Evolutionary conservation across 495 filamentous ascomycete genomes (phyloP).

Genomic region (Penicillium dipodomyicola): DNA sequence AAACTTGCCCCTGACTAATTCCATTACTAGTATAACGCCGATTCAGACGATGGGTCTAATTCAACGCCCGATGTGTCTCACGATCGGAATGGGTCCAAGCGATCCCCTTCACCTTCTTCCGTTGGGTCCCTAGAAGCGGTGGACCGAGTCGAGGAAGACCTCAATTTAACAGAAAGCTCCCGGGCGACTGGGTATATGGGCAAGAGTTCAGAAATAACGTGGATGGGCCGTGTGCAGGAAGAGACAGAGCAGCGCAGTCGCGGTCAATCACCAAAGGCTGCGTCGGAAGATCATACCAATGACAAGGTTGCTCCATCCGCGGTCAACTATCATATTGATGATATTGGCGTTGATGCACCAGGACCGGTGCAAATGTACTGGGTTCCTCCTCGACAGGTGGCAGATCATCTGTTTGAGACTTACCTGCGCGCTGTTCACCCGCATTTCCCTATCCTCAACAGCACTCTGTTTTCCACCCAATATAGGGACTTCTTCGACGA

Average conservation of each 20-base stretch:
- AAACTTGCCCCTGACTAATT: neutral
- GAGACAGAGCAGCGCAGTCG: constrained; percentile 21
- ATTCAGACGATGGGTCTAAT: constrained; percentile 6
- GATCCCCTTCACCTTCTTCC: constrained; percentile 37
- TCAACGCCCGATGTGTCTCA: neutral
- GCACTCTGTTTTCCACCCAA: constrained; percentile 34
- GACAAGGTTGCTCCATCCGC: constrained; percentile 24
- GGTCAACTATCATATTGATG: constrained; percentile 56
- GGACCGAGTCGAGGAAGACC: constrained; percentile 57
- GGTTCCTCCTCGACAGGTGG: constrained; percentile 48
- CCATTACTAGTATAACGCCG: neutral
- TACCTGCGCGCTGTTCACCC: constrained; percentile 56
- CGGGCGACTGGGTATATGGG: constrained; percentile 56
- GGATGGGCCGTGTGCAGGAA: constrained; percentile 47
- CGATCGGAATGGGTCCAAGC: neutral
- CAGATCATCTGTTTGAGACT: constrained; percentile 49
- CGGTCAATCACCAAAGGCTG: constrained; percentile 14
- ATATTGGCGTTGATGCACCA: constrained; percentile 42
- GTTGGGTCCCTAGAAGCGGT: constrained; percentile 55
- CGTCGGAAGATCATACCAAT: neutral
- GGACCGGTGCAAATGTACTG: constrained; percentile 48
- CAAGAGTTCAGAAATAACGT: constrained; percentile 60
- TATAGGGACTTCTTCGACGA: constrained; percentile 33
- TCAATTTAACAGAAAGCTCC: constrained; percentile 44
- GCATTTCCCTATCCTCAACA: constrained; percentile 57